Conservation (phyloP, 1,284 basidiomycete species). For the Nidula niveotomentosa region DNA sequence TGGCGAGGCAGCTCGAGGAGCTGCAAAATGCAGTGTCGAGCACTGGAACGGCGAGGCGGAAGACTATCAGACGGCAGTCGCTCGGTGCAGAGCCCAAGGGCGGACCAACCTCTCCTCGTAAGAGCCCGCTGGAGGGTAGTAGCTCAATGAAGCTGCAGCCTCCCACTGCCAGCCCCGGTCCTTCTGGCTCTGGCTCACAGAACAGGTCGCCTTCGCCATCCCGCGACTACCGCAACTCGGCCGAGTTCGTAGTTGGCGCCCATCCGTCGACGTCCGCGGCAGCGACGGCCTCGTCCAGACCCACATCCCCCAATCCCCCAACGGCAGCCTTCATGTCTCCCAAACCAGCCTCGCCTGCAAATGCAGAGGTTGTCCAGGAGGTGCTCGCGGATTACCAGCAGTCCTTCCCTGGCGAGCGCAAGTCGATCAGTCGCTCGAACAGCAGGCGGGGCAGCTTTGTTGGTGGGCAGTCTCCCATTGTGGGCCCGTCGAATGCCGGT, state of each 20-base stretch:
- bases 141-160: neutral
- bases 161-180: slow-evolving; percentile 8
- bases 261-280: slow-evolving; percentile 47
- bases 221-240: slow-evolving; percentile 64
- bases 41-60: slow-evolving; percentile 38
- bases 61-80: slow-evolving; percentile 21
- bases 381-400: slow-evolving; percentile 81
- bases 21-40: slow-evolving; percentile 41
- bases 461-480: slow-evolving; percentile 20
- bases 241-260: slow-evolving; percentile 74
- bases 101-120: slow-evolving; percentile 9
- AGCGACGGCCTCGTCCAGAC: slow-evolving; percentile 46
- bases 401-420: slow-evolving; percentile 85
- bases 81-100: slow-evolving; percentile 14
- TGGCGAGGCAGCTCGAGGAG: slow-evolving; percentile 70
- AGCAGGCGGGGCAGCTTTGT: slow-evolving; percentile 48
- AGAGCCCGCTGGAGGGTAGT: neutral
- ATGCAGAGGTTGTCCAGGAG: slow-evolving; percentile 52
- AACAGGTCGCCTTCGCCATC: slow-evolving; percentile 12
- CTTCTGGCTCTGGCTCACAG: slow-evolving; percentile 10
- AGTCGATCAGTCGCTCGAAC: slow-evolving; percentile 38
- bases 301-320: slow-evolving; percentile 71
- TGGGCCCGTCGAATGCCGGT: slow-evolving; percentile 13
- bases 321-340: slow-evolving; percentile 79
- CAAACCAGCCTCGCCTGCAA: slow-evolving; percentile 39